phyloP scores from a whole-genome alignment of 2,329 filamentous ascomycete genomes.

The Atkinsonella hypoxylon region DNA sequence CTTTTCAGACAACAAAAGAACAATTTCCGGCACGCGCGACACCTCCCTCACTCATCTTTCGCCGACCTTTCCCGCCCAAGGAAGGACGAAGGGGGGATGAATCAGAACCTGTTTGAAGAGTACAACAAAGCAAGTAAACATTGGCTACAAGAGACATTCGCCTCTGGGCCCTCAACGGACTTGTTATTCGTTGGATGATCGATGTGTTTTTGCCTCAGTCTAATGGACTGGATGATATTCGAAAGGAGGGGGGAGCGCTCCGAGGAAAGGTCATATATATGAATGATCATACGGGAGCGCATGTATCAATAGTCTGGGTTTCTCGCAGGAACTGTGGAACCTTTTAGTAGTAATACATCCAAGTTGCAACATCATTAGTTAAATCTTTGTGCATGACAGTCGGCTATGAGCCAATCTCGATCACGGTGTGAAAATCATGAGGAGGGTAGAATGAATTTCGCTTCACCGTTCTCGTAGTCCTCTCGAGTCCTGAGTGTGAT shows the following conservation, averaged over 20 bases:
- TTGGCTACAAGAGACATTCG: background rate
- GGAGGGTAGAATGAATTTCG: too few species aligned
- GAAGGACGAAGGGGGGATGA: background rate
- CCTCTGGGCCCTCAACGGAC: background rate
- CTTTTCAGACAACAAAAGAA: background rate
- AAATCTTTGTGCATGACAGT: too few species aligned
- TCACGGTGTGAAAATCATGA: too few species aligned
- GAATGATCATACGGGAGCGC: background rate
- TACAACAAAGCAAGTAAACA: too few species aligned
- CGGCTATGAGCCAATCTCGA: too few species aligned
- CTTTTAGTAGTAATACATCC: too few species aligned
- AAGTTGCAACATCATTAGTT: too few species aligned
- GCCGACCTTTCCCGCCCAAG: background rate
- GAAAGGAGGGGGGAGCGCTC: background rate
- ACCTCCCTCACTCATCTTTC: background rate
- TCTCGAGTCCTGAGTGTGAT: too few species aligned
- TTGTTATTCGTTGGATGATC: constrained; percentile 1
- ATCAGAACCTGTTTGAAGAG: background rate
- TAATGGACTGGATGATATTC: background rate
- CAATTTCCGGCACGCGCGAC: background rate
- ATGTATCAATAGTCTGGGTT: background rate
- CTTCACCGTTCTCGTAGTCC: too few species aligned
- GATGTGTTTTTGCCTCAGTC: background rate
- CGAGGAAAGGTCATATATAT: background rate
- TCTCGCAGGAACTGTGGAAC: too few species aligned